Evolutionary conservation across 345 rosid genomes (phyloP).

Genomic region (Salix koriyanagi): DNA sequence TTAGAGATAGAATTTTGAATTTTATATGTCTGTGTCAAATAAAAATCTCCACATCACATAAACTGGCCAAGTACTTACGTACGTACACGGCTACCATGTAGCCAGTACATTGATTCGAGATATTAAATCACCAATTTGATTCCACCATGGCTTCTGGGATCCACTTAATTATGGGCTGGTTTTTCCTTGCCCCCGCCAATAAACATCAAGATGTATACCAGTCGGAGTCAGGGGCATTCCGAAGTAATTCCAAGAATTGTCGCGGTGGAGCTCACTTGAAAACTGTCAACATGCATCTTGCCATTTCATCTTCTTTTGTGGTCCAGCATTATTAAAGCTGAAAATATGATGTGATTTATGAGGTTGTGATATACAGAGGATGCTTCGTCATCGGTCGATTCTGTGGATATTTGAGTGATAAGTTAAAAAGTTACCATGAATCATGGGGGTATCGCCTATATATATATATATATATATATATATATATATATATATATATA

Average conservation of each 20-base stretch:
- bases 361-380: neutral
- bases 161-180: conserved; percentile 13
- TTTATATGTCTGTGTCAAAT: neutral
- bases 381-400: neutral
- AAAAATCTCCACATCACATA: conserved; percentile 31
- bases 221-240: neutral
- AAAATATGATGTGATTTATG: neutral
- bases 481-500: neutral
- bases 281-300: neutral
- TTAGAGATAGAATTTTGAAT: too few relatives aligned
- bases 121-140: conserved; percentile 19
- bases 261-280: conserved; percentile 1
- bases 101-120: neutral
- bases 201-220: neutral
- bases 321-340: conserved; percentile 12
- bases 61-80: neutral
- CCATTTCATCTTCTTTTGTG: neutral
- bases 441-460: neutral
- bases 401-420: neutral
- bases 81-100: too few relatives aligned
- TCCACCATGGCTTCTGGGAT: conserved; percentile 27
- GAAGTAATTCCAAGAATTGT: conserved; percentile 5
- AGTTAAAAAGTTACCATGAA: conserved; percentile 14
- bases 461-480: neutral
- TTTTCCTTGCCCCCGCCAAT: neutral